phyloP scores from a whole-genome alignment of 2,329 filamentous ascomycete genomes.

The Diaporthe amygdali region DNA sequence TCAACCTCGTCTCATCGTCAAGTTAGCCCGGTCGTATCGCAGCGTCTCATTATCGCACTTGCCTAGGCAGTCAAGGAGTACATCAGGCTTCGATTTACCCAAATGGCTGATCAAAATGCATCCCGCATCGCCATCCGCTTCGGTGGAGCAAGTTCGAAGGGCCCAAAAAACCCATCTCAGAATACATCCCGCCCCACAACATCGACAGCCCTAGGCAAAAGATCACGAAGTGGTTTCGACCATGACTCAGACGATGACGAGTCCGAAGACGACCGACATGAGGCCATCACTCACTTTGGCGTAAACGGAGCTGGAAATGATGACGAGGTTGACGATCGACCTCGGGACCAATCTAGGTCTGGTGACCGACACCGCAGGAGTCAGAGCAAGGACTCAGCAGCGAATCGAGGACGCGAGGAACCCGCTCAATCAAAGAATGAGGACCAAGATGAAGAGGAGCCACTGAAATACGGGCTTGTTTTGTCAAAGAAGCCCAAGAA shows the following conservation, averaged over 20 bases:
- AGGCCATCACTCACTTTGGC: conserved; percentile 26
- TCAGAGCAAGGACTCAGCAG: conserved; percentile 5
- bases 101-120: conserved; percentile 44
- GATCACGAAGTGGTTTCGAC: conserved; percentile 46
- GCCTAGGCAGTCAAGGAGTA: neutral
- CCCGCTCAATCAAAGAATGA: conserved; percentile 27
- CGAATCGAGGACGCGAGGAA: neutral
- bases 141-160: conserved; percentile 36
- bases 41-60: neutral
- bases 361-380: neutral
- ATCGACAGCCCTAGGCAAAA: conserved; percentile 54
- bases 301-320: conserved; percentile 23
- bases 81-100: neutral
- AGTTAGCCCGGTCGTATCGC: neutral
- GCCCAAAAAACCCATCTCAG: conserved; percentile 32
- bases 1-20: neutral
- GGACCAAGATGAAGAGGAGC: conserved; percentile 37
- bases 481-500: conserved; percentile 35
- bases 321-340: conserved; percentile 9
- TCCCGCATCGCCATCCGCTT: conserved; percentile 57
- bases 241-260: conserved; percentile 39
- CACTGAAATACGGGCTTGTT: conserved; percentile 44
- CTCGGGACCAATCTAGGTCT: neutral
- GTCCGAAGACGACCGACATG: conserved; percentile 2
- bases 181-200: conserved; percentile 38